Conservation (phyloP, 208 protist genomes). For the Acanthamoeba healyi region DNA sequence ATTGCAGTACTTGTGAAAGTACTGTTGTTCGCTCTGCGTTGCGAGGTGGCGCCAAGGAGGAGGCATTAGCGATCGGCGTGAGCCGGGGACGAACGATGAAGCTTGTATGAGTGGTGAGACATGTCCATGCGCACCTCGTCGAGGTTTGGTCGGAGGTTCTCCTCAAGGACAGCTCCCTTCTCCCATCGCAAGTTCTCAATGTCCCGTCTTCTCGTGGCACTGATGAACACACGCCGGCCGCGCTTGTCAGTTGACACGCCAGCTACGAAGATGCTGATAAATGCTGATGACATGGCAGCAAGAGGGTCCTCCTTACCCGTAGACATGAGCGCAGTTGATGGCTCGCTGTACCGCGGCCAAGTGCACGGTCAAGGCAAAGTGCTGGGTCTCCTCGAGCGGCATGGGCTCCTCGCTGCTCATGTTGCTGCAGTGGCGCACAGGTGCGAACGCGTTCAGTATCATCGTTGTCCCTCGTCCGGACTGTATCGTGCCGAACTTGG, state of each 20-base stretch:
- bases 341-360: slow-evolving; percentile 21
- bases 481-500: too few species aligned
- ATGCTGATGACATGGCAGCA: not conserved
- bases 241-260: not conserved
- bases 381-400: not conserved
- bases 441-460: not conserved
- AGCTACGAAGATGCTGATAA: not conserved
- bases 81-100: too few species aligned
- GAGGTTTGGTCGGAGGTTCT: slow-evolving; percentile 25
- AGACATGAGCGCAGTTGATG: slow-evolving; percentile 16
- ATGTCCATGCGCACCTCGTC: not conserved
- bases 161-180: slow-evolving; percentile 16
- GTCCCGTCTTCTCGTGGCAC: not conserved
- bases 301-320: not conserved
- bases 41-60: too few species aligned
- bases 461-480: too few species aligned
- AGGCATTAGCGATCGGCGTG: too few species aligned
- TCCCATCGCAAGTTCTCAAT: slow-evolving; percentile 46
- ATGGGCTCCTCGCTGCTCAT: not conserved
- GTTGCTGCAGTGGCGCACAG: not conserved
- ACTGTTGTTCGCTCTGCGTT: slow-evolving; percentile 39
- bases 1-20: slow-evolving; percentile 54
- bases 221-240: not conserved
- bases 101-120: too few species aligned
- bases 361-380: slow-evolving; percentile 8